Conservation (phyloP, 768 basidiomycete species). For the Coprinellus micaceus region DNA sequence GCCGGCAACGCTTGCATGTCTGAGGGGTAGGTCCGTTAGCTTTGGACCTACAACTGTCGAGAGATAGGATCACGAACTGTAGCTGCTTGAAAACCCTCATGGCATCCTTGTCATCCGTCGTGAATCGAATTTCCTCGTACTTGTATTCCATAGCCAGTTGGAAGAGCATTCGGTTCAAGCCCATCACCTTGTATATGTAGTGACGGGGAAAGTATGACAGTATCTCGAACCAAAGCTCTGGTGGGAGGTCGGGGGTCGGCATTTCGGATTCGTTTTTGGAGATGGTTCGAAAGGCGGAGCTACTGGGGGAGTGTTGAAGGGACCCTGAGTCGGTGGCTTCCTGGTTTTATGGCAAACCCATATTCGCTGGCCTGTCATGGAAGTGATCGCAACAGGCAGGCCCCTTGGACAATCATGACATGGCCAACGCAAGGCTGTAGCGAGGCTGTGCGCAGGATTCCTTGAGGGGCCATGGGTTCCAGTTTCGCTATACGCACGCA, state of each 20-base stretch:
- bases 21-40: not conserved
- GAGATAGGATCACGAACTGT: conserved; percentile 10
- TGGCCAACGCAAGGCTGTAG: too few relatives aligned
- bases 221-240: conserved; percentile 25
- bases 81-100: conserved; percentile 22
- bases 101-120: conserved; percentile 19
- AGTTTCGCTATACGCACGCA: too few relatives aligned
- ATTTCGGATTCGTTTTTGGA: conserved; percentile 3
- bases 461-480: too few relatives aligned
- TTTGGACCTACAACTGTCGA: not conserved
- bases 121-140: conserved; percentile 27
- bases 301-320: too few relatives aligned
- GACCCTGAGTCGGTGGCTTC: too few relatives aligned
- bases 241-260: conserved; percentile 20
- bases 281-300: not conserved
- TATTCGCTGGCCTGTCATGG: too few relatives aligned
- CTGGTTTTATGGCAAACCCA: too few relatives aligned
- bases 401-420: too few relatives aligned
- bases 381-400: too few relatives aligned
- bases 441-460: too few relatives aligned
- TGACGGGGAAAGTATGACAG: conserved; percentile 21
- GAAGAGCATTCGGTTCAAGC: conserved; percentile 26
- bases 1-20: conserved; percentile 16
- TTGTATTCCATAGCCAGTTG: conserved; percentile 27
- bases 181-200: conserved; percentile 23